Base-by-base conservation (phyloP, 768 basidiomycete species). In the Tephrocybe rancida region DNA sequence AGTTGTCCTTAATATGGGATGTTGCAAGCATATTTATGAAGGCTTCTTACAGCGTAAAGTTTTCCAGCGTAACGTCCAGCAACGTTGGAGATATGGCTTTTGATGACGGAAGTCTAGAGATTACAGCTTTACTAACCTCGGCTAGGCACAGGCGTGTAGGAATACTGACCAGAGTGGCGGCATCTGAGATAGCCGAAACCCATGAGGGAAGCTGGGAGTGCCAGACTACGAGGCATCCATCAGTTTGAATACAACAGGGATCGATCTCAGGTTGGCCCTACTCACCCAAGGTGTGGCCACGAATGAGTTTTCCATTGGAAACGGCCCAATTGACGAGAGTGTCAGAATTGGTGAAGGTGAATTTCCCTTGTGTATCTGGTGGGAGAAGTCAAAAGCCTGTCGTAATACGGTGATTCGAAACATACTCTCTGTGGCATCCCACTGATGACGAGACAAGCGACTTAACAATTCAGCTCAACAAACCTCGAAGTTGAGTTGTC, bases 31-130 rank as follows among this genome's bases (percentile, higher is more conserved):
- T 39, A 25, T 19, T 18, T 19, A 18, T 32, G 34, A 37, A 37
- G n/a, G 14, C 4, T 16, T 13, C 22, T 56, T 65, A 47, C 49
- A 67, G 71, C 70, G 41, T 76, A 79, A 21, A 80, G 63, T 47
- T 79, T 75, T 22, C 80, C 79, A 49, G 68, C 73, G 61, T 76
- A 81, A 26, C 72, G 72, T 3, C 73, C 77, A 34, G 76, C 75
- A 41, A 80, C 65, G 48, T 68, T 75, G 14, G 70, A 64, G 48
- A 80, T 78, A 58, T 81, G 80, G 55, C 73, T 76, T 60, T 79
- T 67, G 55, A 79, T 71, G 55, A 78, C 75, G 1, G 68, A 70
- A 8, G 71, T 76, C 74, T 75, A 25, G 7, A 13, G 9, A 10
- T 9, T 10, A n/a, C 21, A 16, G 6, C 19, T 24, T 21, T 5